phyloP scores from a whole-genome alignment of 106 monocot genomes.

The Vanilla planifolia region DNA sequence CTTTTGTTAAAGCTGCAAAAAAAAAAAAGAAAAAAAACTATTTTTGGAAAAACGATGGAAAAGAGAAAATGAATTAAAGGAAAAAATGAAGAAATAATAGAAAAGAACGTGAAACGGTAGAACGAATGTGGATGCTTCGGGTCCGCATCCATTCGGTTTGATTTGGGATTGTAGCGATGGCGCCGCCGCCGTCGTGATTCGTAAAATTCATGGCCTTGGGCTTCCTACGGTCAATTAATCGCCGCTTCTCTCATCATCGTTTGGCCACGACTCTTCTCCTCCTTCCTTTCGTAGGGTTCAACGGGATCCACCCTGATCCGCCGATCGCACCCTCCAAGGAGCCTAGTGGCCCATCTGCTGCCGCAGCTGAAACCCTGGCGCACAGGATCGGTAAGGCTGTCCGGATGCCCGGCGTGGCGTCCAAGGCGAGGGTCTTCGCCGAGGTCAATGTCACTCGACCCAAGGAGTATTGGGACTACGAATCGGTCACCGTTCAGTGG shows the following conservation, averaged over 20 bases:
- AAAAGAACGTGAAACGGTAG: not conserved
- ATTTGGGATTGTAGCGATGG: slow-evolving; percentile 3
- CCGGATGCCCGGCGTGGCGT: slow-evolving; percentile 54
- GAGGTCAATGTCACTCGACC: slow-evolving; percentile 54
- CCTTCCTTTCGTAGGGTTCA: slow-evolving; percentile 1
- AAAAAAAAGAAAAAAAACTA: no score
- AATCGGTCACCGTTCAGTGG: slow-evolving; percentile 69
- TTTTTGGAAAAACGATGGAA: no score
- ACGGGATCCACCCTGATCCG: slow-evolving; percentile 3
- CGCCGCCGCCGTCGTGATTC: slow-evolving; percentile 13
- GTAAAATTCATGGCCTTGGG: slow-evolving; percentile 39
- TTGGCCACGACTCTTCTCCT: not conserved
- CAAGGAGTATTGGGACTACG: slow-evolving; percentile 73
- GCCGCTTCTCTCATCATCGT: slow-evolving; percentile 6
- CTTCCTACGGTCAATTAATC: slow-evolving; percentile 15
- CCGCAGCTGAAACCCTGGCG: slow-evolving; percentile 40
- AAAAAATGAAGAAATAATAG: not conserved
- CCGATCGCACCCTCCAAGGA: slow-evolving; percentile 11
- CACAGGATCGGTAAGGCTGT: slow-evolving; percentile 58
- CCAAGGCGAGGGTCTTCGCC: slow-evolving; percentile 46
- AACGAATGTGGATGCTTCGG: not conserved
- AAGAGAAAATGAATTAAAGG: not conserved
- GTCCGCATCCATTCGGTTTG: not conserved
- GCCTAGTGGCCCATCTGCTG: slow-evolving; percentile 1
- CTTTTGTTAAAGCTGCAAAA: no score